Evolutionary conservation across 768 basidiomycete genomes (phyloP), one percentile per base, ranked within the genome.

Genomic region (Amylocystis lapponica): DNA sequence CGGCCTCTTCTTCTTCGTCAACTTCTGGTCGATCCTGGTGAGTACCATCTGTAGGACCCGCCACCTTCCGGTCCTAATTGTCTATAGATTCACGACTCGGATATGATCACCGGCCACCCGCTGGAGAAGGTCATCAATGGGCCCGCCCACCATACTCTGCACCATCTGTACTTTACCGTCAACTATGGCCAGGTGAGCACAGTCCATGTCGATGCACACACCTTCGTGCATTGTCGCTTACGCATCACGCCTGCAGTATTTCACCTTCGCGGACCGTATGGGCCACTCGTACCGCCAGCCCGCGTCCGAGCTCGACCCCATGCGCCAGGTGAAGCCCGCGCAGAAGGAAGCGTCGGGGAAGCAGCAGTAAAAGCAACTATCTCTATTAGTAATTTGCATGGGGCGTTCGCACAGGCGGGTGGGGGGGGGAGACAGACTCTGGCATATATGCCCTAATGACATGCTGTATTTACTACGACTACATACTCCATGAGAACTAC

Each of bases 141-240:
- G n/a, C 95, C 96, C 2, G 91, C 94, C 2, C 96, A 99, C 55
- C 96, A 99, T 62, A 98, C 94, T 0, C 71, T 97, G 32, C 95
- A 97, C 61, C 96, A 98, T 58, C 68, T 99, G 17, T 95, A 94
- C 70, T 98, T 97, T 69, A 96, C 86, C 32, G 86, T 87, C 53
- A 98, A 98, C 70, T 95, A 92, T 64, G 93, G 92, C 19, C 90
- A 92, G 72, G 82, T 83, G 60, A 52, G 69, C 40, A n/a, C n/a
- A n/a, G n/a, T n/a, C n/a, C n/a, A n/a, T n/a, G n/a, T n/a, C n/a
- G n/a, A n/a, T n/a, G n/a, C n/a, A n/a, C n/a, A n/a, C n/a, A 3
- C 27, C 16, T 64, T 54, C 20, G 35, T 44, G 39, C 30, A 20
- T 33, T 39, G 9, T 42, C 14, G 33, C 33, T 12, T 14, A 12